Conservation (phyloP, 1,139 yeast genomes). For the Saccharomycopsis hybrid region DNA sequence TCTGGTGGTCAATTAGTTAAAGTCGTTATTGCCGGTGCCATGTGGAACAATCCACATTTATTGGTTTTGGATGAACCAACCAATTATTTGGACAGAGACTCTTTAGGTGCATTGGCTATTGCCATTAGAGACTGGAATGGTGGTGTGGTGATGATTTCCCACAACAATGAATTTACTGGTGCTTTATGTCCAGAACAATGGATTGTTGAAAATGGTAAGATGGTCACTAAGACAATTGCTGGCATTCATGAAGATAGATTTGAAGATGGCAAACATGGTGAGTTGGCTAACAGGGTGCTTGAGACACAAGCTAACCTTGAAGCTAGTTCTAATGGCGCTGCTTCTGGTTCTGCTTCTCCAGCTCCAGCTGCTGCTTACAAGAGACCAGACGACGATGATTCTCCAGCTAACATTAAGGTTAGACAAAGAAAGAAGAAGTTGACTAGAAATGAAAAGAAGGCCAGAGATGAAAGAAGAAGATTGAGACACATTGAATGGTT, state of each 20-base stretch:
- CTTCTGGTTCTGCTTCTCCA: slow-evolving; percentile 29
- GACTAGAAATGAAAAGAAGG: slow-evolving; percentile 99
- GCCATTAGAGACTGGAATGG: slow-evolving; percentile 98
- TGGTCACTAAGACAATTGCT: slow-evolving; percentile 88
- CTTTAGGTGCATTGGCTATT: slow-evolving; percentile 92
- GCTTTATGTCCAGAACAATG: slow-evolving; percentile 98
- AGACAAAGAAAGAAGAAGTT: slow-evolving; percentile 87
- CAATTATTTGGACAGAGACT: slow-evolving; percentile 95
- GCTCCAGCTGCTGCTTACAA: slow-evolving; percentile 70
- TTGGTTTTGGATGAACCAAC: slow-evolving; percentile 97
- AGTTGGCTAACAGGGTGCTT: slow-evolving; percentile 98
- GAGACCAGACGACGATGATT: slow-evolving; percentile 70
- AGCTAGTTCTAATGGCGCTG: slow-evolving; percentile 32
- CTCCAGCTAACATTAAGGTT: slow-evolving; percentile 94
- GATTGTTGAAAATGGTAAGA: slow-evolving; percentile 90
- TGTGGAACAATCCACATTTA: slow-evolving; percentile 99
- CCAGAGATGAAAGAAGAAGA: slow-evolving; percentile 96
- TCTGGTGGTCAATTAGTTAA: slow-evolving; percentile 98
- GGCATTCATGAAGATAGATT: slow-evolving; percentile 94
- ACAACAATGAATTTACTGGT: slow-evolving; percentile 93
- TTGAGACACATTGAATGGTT: slow-evolving; percentile 92
- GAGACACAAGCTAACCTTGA: slow-evolving; percentile 27
- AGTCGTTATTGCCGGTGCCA: slow-evolving; percentile 98
- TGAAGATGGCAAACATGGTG: slow-evolving; percentile 98
- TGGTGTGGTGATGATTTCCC: slow-evolving; percentile 98